Evolutionary conservation across 768 basidiomycete genomes (phyloP).

Genomic region (Tylopilus subfusipes): DNA sequence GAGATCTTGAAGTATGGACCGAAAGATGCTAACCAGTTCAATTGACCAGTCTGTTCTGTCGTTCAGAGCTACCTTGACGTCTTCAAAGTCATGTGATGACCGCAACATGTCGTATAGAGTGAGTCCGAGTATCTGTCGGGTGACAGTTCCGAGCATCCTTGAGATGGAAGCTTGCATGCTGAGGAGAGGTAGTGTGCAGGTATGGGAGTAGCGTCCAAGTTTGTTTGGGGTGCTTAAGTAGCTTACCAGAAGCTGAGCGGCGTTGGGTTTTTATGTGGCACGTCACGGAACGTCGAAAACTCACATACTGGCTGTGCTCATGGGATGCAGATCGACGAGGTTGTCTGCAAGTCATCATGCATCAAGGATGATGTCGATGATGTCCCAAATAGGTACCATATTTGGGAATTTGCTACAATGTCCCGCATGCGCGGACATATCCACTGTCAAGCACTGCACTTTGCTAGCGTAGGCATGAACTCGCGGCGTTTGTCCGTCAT

Average conservation of each 20-base stretch:
- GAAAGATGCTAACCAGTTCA: conserved; percentile 15
- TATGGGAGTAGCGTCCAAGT: background rate
- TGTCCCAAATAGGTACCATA: background rate
- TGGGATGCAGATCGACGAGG: background rate
- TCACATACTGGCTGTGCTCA: too few species aligned
- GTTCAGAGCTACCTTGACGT: conserved; percentile 16
- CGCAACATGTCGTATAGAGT: conserved; percentile 18
- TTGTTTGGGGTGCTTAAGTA: background rate
- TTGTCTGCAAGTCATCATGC: too few species aligned
- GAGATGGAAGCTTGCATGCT: conserved; percentile 6
- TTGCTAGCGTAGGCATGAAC: too few species aligned
- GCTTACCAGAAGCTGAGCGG: background rate
- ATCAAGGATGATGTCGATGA: conserved; percentile 7
- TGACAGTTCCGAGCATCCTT: background rate
- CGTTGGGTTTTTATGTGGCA: background rate
- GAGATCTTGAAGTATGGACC: background rate
- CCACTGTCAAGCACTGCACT: too few species aligned
- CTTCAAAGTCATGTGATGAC: conserved; percentile 20
- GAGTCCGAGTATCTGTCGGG: conserved; percentile 1
- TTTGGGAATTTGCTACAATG: background rate
- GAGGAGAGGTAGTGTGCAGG: background rate
- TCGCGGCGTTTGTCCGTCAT: background rate
- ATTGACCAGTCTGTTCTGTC: conserved; percentile 21
- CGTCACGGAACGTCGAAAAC: background rate
- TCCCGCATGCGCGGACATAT: too few species aligned